Percentiles rank a stretch among this genome's conserved stretches.
These are phyloP conservation scores for Begonia fuchsioides DNA, from an alignment of 306 rosid genomes.

Conservation along the genomic window DNA sequence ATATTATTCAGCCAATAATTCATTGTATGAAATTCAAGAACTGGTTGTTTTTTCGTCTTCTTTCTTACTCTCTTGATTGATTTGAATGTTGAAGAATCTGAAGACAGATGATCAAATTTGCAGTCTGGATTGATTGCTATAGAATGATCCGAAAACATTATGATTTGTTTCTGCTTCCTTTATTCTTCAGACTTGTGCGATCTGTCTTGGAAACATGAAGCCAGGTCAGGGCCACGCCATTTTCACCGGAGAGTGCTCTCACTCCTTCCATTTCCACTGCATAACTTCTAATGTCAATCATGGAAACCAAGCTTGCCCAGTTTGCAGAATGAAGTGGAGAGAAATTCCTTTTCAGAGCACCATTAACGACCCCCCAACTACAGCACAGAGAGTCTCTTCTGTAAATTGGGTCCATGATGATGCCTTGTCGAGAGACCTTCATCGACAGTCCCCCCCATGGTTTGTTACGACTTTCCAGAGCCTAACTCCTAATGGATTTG, in stretches of 20 bases:
- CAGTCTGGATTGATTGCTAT: not conserved
- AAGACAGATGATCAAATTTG: not conserved
- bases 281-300: conserved; percentile 83
- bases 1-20: too few species aligned
- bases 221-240: conserved; percentile 83
- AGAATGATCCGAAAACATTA: not conserved
- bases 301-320: conserved; percentile 77
- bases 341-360: conserved; percentile 69
- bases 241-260: conserved; percentile 95
- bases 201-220: conserved; percentile 64
- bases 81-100: too few species aligned
- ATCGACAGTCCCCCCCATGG: conserved; percentile 39
- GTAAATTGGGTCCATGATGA: conserved; percentile 27
- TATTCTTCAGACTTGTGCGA: conserved; percentile 64
- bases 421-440: conserved; percentile 32
- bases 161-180: conserved; percentile 16
- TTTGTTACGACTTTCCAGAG: conserved; percentile 18
- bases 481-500: conserved; percentile 32
- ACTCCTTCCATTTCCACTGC: conserved; percentile 88
- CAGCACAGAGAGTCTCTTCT: conserved; percentile 28
- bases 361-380: conserved; percentile 29
- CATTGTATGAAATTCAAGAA: too few species aligned
- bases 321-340: conserved; percentile 92
- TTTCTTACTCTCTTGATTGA: too few species aligned
- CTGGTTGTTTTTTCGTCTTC: too few species aligned